Evolutionary conservation across 192 early-diverging fungal species (phyloP).

Genomic region (Nowakowskiella sp.): DNA sequence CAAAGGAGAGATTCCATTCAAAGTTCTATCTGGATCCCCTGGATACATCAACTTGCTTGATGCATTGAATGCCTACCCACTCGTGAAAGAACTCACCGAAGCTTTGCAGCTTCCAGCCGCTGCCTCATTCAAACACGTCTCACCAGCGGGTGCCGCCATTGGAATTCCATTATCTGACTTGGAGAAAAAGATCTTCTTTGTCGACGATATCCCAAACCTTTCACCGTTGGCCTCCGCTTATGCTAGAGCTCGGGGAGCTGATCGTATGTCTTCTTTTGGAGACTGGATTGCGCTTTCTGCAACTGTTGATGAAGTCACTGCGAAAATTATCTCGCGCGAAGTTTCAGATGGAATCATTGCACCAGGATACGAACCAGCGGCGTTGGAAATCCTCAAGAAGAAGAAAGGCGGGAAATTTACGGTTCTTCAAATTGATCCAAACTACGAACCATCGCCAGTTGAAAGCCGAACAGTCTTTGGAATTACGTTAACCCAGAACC

Average conservation of each 20-base stretch:
- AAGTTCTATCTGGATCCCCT: conserved; percentile 85
- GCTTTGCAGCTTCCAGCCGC: conserved; percentile 87
- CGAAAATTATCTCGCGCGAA: conserved; percentile 90
- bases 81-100: conserved; percentile 90
- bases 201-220: conserved; percentile 75
- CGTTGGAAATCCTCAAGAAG: conserved; percentile 80
- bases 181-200: conserved; percentile 86
- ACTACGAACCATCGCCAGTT: conserved; percentile 72
- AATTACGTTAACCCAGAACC: conserved; percentile 79
- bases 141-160: conserved; percentile 95
- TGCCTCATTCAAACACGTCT: conserved; percentile 98
- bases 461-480: conserved; percentile 97
- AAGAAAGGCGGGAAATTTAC: conserved; percentile 99
- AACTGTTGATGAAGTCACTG: conserved; percentile 82
- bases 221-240: conserved; percentile 87
- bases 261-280: conserved; percentile 98
- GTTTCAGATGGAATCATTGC: conserved; percentile 98
- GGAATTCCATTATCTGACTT: conserved; percentile 66
- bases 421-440: conserved; percentile 85
- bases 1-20: conserved; percentile 76
- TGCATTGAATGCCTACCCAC: conserved; percentile 92
- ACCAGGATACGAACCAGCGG: conserved; percentile 76
- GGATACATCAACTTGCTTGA: conserved; percentile 99
- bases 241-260: conserved; percentile 94
- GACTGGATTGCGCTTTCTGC: conserved; percentile 96